Evolutionary conservation across 108 stramenopile genomes (phyloP), one percentile per base, ranked within the genome.

Genomic region (Cylindrotheca fusiformis): DNA sequence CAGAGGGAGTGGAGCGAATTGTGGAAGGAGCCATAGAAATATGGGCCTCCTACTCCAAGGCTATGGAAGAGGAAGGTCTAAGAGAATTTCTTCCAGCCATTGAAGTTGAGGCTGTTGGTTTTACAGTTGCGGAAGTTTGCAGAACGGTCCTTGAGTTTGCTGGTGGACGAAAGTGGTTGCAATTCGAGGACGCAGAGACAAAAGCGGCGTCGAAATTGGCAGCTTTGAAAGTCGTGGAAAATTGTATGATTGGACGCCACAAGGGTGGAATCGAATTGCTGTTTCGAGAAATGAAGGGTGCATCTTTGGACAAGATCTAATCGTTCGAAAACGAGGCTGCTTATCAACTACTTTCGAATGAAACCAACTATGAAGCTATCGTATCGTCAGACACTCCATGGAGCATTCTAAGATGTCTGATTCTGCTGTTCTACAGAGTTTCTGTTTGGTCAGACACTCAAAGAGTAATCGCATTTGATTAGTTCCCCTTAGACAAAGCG

Each of bases 61-160:
- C 65, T 19, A 58, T 86, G 72, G 47, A 50, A 45, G 84, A 76
- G 10, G 71, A 71, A 8, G 60, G 83, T 0, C 14, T 55, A 0
- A 30, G 17, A 18, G 51, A 48, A 18, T 25, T 81, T 14, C 70
- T 86, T 26, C 54, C 60, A 44, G 72, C 69, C 24, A 91, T 85
- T 60, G 86, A 81, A 64, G 53, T 80, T 22, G 84, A 91, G 59
- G 60, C 84, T 3, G 82, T 91, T 20, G 90, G 90, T 41, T 91
- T 86, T 60, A 82, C 86, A 2, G 77, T 83, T 0, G 82, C 82
- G 2, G 90, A 91, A 59, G 85, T 91, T 3, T 85, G 82, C 33
- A 74, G 90, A 14, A 91, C 90, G 10, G 83, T 85, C 4, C 63
- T 91, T 24, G 90, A 76, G 14, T 82, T 80, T 71, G 90, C 90